These are phyloP conservation scores for Dendrostoma leiphaemia DNA, from an alignment of 2,329 filamentous ascomycete genomes.

Conservation along the genomic window DNA sequence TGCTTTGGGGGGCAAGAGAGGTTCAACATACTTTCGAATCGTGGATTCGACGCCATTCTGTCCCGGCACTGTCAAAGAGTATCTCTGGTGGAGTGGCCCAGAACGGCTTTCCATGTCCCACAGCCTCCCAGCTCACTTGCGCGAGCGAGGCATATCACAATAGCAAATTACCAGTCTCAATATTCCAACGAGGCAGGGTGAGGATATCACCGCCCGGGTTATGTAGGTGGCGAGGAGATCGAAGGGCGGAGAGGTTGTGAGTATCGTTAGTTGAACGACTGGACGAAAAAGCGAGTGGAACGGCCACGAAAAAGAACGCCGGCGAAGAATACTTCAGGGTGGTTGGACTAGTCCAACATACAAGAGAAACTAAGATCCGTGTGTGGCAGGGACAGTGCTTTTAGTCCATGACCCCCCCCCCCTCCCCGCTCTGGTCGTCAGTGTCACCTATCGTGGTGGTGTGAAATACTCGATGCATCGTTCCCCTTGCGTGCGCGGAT, in stretches of 20 bases:
- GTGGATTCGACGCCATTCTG: not conserved
- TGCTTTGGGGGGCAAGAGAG: no score
- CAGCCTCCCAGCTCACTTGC: not conserved
- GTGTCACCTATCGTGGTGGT: not conserved
- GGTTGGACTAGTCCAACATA: not conserved
- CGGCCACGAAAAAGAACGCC: not conserved
- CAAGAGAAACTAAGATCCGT: not conserved
- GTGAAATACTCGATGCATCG: no score
- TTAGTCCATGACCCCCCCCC: not conserved
- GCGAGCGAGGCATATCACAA: not conserved
- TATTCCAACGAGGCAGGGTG: not conserved
- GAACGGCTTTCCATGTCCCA: not conserved
- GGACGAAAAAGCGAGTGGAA: not conserved
- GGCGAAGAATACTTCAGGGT: not conserved
- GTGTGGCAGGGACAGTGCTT: not conserved
- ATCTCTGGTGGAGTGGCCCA: not conserved
- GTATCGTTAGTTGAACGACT: not conserved
- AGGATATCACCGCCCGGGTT: not conserved
- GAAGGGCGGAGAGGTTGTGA: not conserved
- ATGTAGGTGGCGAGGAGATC: no score
- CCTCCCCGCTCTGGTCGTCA: no score
- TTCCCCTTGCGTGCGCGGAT: not conserved
- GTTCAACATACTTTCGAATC: not conserved
- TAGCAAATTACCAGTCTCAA: not conserved
- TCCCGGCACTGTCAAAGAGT: not conserved